Evolutionary conservation across 805 yeast genomes (phyloP), one percentile per base, ranked within the genome.

Genomic region (Ogataea pilisensis): DNA sequence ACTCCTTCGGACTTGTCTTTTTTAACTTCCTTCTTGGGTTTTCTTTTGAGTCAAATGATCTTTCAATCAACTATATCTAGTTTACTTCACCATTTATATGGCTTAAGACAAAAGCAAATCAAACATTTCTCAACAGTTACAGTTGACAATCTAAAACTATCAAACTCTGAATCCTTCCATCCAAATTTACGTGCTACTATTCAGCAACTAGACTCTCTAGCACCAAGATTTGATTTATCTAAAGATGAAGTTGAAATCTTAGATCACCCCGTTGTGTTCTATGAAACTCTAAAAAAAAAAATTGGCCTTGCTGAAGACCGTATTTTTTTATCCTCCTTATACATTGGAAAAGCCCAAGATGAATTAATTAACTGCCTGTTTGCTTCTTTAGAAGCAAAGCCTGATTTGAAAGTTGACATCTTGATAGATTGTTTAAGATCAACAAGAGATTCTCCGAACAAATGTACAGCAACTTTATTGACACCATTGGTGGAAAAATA

Each of bases 361-460:
- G 98, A 91, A 44, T 72, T 93, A 20, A 69, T 90, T 12, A 69
- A 72, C 7, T 75, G 82, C 45, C 49, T 93, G 4, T 72, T 73
- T 12, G 60, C 65, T 6, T 90, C 96, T 0, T 60, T 93, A 49
- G 51, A 56, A 2, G 53, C 57, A 3, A 87, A 85, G 45, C 75
- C 80, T 2, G 64, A 77, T 19, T 69, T 93, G 44, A 72, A 76
- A 49, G 85, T 93, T 2, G 76, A 75, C 43, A 79, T 93, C 20
- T 68, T 93, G 38, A 73, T 90, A 5, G 99, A 93, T 63, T 95
- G 90, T 11, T 70, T 93, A 35, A 65, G 99, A 51, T 96, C 96
- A 0, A 91, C 98, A 0, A 75, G 99, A 50, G 99, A 93, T 55
- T 81, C 89, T 1, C 98, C 99, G 0, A 64, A 74, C 5, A 65